A percentile compares a stretch with the other conserved stretches of the same genome.
Evolutionary conservation across 2,329 filamentous ascomycete species (phyloP).

Genomic region (Setomelanomma holmii): DNA sequence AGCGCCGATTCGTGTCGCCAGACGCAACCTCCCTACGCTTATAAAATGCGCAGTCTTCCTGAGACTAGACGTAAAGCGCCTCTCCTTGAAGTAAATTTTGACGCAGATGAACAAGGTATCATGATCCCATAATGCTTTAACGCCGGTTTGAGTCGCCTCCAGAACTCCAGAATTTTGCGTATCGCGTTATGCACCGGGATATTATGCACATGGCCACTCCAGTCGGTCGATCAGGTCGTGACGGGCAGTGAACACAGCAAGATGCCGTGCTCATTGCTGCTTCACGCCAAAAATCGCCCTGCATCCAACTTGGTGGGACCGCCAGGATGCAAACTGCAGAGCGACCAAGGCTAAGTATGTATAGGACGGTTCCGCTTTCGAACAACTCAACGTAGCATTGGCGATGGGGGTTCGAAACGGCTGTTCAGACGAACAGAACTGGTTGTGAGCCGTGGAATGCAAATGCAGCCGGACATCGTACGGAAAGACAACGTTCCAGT

Average conservation of each 20-base stretch:
- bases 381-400: slow-evolving; percentile 5
- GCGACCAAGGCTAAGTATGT: slow-evolving; percentile 2
- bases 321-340: slow-evolving; percentile 14
- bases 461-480: slow-evolving; percentile 14
- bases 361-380: neutral
- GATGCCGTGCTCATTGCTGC: slow-evolving; percentile 6
- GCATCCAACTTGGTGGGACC: slow-evolving; percentile 8
- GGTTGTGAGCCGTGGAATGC: slow-evolving; percentile 11
- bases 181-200: slow-evolving; percentile 2
- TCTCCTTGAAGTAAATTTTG: slow-evolving; percentile 4
- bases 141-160: slow-evolving; percentile 35
- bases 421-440: neutral
- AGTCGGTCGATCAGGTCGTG: neutral
- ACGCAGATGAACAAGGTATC: slow-evolving; percentile 36
- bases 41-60: neutral
- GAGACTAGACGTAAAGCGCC: neutral
- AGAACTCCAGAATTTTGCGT: slow-evolving; percentile 36
- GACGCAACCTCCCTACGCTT: neutral
- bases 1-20: neutral
- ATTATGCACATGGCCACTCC: neutral
- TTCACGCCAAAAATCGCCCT: slow-evolving; percentile 5
- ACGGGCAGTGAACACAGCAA: neutral
- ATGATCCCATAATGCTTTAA: slow-evolving; percentile 34
- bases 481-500: slow-evolving; percentile 4
- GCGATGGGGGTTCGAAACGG: slow-evolving; percentile 7